Evolutionary conservation across 2,329 filamentous ascomycete genomes (phyloP), one percentile per base, ranked within the genome.

Genomic region (Thelonectria blattea): DNA sequence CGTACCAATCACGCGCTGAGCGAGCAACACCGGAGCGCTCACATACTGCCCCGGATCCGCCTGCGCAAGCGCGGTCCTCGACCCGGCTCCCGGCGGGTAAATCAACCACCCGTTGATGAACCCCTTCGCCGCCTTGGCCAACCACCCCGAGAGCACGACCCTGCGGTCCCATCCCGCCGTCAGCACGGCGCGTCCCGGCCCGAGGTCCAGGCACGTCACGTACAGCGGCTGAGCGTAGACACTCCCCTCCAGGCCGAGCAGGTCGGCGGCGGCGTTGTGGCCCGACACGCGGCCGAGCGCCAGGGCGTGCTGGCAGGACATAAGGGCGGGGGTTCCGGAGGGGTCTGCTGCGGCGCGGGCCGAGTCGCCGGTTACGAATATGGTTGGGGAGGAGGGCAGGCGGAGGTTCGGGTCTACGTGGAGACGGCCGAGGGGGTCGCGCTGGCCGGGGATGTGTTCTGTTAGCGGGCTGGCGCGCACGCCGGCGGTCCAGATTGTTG

Each of bases 281-380:
- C 74, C 72, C 0, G 72, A 65, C 2, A 71, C 51, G 3, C 75
- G 73, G 6, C 76, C 76, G 2, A 78, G 68, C 3, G 60, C 52
- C 30, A 74, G 55, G 6, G 76, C 76, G 52, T 78, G 75, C 62
- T 78, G 76, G 56, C 76, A 78, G 1, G 71, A 76, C 75, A 77
- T 78, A 37, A 76, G 43, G 1, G 72, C 68, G 22, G 69, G 48
- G 32, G 75, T 63, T 6, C 71, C 71, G 1, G 68, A 43, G 0
- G 56, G 56, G 37, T 72, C 69, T 14, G 68, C 62, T 0, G 53
- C 24, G 2, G 65, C 72, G 32, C 58, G 65, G 1, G 75, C 75
- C 0, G 74, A 64, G 43, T 78, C 75, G 3, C 76, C 76, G 1
- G 75, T 70, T 18, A 42, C 52, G 4, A 55, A 55, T 5, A 55